These are phyloP conservation scores for Suillus fuscotomentosus DNA, from an alignment of 768 basidiomycete species.

Conservation along the genomic window DNA sequence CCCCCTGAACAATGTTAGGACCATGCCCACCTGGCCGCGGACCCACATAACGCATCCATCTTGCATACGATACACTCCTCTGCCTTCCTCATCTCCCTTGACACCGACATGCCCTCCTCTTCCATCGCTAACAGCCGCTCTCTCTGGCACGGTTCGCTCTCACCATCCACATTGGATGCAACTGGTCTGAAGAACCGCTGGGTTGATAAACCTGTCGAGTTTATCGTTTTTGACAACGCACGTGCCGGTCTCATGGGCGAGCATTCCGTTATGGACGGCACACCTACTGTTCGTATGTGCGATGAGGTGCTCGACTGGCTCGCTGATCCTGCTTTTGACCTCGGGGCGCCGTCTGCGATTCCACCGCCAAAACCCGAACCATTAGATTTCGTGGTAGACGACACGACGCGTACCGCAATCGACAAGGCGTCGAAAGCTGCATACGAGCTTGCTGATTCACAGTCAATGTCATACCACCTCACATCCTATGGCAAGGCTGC, in stretches of 20 bases:
- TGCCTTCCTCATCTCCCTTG: conserved; percentile 82
- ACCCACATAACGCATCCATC: conserved; percentile 60
- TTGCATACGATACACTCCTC: conserved; percentile 78
- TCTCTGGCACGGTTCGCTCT: conserved; percentile 59
- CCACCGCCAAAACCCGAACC: conserved; percentile 40
- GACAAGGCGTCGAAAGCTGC: conserved; percentile 53
- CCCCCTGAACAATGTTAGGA: conserved; percentile 41
- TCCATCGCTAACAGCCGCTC: conserved; percentile 66
- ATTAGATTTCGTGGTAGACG: conserved; percentile 50
- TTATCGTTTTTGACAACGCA: conserved; percentile 82
- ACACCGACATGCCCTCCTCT: conserved; percentile 43
- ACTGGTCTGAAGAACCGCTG: conserved; percentile 71
- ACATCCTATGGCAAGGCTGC: conserved; percentile 82
- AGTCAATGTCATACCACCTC: conserved; percentile 58
- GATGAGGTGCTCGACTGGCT: conserved; percentile 67
- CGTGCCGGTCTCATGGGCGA: conserved; percentile 90
- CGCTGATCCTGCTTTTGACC: conserved; percentile 61
- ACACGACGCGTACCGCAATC: conserved; percentile 49
- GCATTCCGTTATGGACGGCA: conserved; percentile 90
- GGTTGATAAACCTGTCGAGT: conserved; percentile 89
- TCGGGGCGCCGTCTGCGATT: conserved; percentile 36
- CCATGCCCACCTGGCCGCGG: conserved; percentile 57
- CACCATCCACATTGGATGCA: conserved; percentile 14
- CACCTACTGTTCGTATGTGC: conserved; percentile 72
- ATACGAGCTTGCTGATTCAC: conserved; percentile 56